A percentile compares a stretch with the other conserved stretches of the same genome.
Evolutionary conservation across 176 grass and related monocot genomes (phyloP).

Genomic region (Eremochloa ophiuroides): DNA sequence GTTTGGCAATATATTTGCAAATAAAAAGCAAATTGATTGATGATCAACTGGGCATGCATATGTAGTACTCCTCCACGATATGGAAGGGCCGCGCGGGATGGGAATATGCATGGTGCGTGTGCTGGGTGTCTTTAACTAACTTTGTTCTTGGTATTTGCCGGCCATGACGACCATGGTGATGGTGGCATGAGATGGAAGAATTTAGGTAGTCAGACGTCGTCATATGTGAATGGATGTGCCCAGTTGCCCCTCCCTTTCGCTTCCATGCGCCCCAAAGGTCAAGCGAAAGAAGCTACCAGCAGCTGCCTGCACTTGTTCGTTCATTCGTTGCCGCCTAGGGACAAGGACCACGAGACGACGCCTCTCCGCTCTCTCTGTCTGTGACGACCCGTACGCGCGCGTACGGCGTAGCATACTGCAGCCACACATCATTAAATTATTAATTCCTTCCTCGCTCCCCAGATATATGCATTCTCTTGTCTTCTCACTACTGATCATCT

Average conservation of each 20-base stretch:
- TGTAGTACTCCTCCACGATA: too few species aligned
- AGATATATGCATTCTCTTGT: too few species aligned
- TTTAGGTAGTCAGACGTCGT: constrained; percentile 23
- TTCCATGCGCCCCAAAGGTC: constrained; percentile 34
- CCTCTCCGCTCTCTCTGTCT: too few species aligned
- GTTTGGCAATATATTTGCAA: too few species aligned
- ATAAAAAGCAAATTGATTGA: background rate
- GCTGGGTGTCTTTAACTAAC: constrained; percentile 33
- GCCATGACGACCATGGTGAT: constrained; percentile 6
- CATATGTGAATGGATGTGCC: background rate
- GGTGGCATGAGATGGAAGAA: background rate
- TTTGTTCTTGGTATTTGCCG: constrained; percentile 39
- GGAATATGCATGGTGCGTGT: background rate
- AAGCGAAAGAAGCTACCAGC: background rate
- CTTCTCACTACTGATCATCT: too few species aligned
- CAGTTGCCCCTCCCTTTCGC: background rate
- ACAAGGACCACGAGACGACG: too few species aligned
- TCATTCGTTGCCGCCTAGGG: constrained; percentile 13
- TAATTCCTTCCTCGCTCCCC: background rate
- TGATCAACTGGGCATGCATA: background rate
- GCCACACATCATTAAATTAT: background rate
- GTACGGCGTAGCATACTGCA: background rate
- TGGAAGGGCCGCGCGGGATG: too few species aligned
- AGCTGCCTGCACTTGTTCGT: too few species aligned
- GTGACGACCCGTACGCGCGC: constrained; percentile 13